Conservation (phyloP, 2,329 filamentous ascomycete genomes). For the Penicillium palitans region DNA sequence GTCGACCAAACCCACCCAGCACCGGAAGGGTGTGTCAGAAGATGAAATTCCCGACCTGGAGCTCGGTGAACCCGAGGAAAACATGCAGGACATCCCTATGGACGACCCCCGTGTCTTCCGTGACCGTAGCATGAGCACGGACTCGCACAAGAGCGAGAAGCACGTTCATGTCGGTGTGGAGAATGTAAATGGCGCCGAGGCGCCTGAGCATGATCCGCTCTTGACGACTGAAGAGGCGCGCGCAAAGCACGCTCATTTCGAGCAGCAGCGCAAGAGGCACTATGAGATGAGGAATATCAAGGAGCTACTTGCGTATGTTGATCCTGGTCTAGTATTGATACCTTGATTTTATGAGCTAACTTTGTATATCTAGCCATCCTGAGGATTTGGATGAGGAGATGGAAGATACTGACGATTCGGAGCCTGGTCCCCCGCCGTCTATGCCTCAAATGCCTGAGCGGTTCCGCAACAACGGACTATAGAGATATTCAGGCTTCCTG, state of each 20-base stretch:
- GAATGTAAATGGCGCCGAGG: slow-evolving; percentile 33
- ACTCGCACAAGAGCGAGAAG: slow-evolving; percentile 58
- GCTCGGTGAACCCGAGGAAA: slow-evolving; percentile 87
- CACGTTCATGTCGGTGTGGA: slow-evolving; percentile 73
- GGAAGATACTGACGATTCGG: slow-evolving; percentile 47
- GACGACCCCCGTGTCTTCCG: slow-evolving; percentile 49
- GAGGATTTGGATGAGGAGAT: slow-evolving; percentile 61
- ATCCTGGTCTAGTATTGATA: not conserved
- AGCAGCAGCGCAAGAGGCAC: slow-evolving; percentile 89
- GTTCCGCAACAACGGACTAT: slow-evolving; percentile 29
- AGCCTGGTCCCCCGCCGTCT: slow-evolving; percentile 27
- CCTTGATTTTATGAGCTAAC: slow-evolving; percentile 10
- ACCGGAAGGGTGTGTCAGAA: slow-evolving; percentile 48
- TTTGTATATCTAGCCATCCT: slow-evolving; percentile 52
- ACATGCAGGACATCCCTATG: slow-evolving; percentile 44
- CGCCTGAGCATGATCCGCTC: slow-evolving; percentile 46
- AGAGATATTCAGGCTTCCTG: not conserved
- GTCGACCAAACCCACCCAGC: slow-evolving; percentile 42
- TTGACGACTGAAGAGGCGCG: slow-evolving; percentile 69
- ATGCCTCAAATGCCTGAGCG: slow-evolving; percentile 37
- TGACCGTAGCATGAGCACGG: slow-evolving; percentile 43
- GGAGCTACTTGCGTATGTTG: slow-evolving; percentile 70
- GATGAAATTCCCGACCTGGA: slow-evolving; percentile 91
- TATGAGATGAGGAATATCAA: slow-evolving; percentile 99
- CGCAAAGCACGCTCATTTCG: slow-evolving; percentile 91